Base-by-base conservation (phyloP, 495 filamentous ascomycete genomes). In the Aspergillus diversus region DNA sequence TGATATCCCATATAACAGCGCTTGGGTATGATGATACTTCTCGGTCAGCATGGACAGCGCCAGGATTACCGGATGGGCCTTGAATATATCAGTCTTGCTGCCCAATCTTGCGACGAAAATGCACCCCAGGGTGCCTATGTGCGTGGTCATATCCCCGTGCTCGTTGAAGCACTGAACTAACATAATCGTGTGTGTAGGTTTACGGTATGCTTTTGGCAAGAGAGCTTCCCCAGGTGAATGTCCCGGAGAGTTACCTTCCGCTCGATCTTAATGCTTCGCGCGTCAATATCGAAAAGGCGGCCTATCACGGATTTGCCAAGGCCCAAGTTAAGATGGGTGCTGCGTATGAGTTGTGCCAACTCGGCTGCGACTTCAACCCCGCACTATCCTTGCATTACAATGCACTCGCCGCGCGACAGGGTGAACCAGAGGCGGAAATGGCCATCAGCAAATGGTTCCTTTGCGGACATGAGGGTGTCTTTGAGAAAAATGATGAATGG, bases 401-500 rank as follows among this genome's bases (percentile, higher is more conserved):
- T 72, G 92, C 92, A 57, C 83, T 99, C 46, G 96, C 95, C 17
- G 89, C 95, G 5, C 87, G 90, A 46, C 96, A 98, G 75, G 87
- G 87, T 8, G 92, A 97, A 67, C 77, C 91, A 0, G 95, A 98
- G 69, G 95, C 94, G 0, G 92, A 97, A 56, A 92, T 99, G 84
- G 92, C 93, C 31, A 94, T 99, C 62, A 97, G 93, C 71, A 96
- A 97, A 75, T 99, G 95, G 95, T 98, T 98, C 75, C 81, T 99
- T 32, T 97, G 95, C 69, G 95, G 95, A 7, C 92, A 93, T 65
- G 93, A 98, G 71, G 87, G 87, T 31, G 81, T 93, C 6, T 97
- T 99, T 71, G 85, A 91, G 46, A 98, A 97, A 81, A 97, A 97
- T 69, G 96, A 99, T 75, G 89, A 91, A 65, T 79, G 98, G 9